These are phyloP conservation scores for Apophysomyces elegans DNA, from an alignment of 371 early-diverging fungal species.

Conservation along the genomic window DNA sequence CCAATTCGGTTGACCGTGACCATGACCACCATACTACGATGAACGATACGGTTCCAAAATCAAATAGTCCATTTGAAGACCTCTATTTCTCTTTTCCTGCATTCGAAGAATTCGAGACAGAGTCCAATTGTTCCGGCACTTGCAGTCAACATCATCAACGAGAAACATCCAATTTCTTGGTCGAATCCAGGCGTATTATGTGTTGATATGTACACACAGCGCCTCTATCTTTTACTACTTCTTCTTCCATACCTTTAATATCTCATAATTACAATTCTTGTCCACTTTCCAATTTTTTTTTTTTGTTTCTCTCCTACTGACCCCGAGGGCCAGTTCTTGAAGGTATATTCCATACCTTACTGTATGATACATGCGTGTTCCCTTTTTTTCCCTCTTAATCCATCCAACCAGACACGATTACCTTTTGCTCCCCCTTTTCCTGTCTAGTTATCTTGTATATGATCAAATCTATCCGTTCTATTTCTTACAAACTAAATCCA, in stretches of 20 bases:
- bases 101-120: slow-evolving; percentile 25
- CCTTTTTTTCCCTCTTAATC: background rate
- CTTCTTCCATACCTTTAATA: background rate
- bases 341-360: background rate
- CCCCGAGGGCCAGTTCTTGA: background rate
- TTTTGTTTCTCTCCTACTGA: background rate
- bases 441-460: background rate
- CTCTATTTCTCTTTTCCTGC: slow-evolving; percentile 30
- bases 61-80: slow-evolving; percentile 21
- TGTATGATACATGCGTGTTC: slow-evolving; percentile 8
- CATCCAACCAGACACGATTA: background rate
- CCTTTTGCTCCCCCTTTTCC: background rate
- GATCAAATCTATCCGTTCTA: slow-evolving; percentile 5
- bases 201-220: background rate
- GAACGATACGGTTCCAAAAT: background rate
- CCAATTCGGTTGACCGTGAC: slow-evolving; percentile 12
- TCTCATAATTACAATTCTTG: background rate
- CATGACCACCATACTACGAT: background rate
- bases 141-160: slow-evolving; percentile 22
- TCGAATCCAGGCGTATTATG: slow-evolving; percentile 12
- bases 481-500: background rate
- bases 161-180: slow-evolving; percentile 7
- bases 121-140: slow-evolving; percentile 15
- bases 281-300: background rate
- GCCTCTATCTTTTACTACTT: background rate